Base-by-base conservation (phyloP, 2,329 filamentous ascomycete species). In the Beauveria sp. region DNA sequence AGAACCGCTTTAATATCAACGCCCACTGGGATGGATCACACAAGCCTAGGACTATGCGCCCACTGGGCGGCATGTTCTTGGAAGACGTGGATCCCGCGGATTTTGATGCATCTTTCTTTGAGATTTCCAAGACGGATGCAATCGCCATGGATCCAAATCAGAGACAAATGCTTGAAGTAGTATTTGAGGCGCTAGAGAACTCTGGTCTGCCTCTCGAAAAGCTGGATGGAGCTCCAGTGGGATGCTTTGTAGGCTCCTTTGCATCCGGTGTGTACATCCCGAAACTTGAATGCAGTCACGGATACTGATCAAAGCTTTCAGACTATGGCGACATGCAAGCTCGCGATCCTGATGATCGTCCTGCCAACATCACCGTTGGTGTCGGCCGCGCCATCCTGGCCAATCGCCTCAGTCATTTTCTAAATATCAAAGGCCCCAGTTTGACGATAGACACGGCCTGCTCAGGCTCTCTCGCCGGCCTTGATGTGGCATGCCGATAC, bases 401-500 rank as follows among this genome's bases (percentile, higher is more conserved):
- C 14, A 81, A 81, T 64, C 71, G 79, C 3, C 69, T 81, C 14
- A 79, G 77, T 0, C 77, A 80, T 64, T 75, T 73, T 55, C 78
- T 78, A 63, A 74, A 82, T 59, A 71, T 81, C 40, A 69, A 71
- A 4, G 79, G 80, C 0, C 76, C 79, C 3, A 79, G 77, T 62
- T 70, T 80, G 63, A 80, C 77, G 0, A 69, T 83, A n/a, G 79
- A 83, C 55, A 82, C 80, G 0, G 81, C 77, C 14, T 84, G 80
- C 67, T 81, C 78, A 3, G 74, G 75, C 18, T 76, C 74, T 34
- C 67, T 82, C 22, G 73, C 79, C 3, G 76, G 75, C 0, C 69
- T 83, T 0, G 75, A 82, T 63, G 68, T 77, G 16, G 80, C 79
- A 12, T 64, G 61, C 41, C 61, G 56, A 20, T 63, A 65, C 22